Base-by-base conservation (phyloP, 2,329 filamentous ascomycete genomes). In the Phialocephala sp. region DNA sequence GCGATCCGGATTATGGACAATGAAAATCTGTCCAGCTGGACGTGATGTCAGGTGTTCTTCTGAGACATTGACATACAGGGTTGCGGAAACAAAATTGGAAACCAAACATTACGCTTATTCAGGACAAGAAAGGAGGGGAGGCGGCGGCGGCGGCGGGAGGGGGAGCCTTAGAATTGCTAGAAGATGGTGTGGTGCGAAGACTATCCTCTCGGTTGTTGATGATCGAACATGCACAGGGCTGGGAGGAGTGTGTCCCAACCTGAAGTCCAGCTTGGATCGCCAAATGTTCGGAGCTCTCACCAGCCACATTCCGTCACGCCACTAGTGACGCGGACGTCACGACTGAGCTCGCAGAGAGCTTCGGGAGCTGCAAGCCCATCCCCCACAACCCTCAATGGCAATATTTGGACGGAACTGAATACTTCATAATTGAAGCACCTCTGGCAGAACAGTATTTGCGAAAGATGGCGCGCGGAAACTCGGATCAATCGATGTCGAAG, bases 401-500 rank as follows among this genome's bases (percentile, higher is more conserved):
- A 56, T 32, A 43, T n/a, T 20, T 3, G 22, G 18, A 56, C 47
- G 27, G n/a, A 35, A 18, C 39, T 20, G 15, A 39, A 24, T 20
- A 1, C 20, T 12, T 35, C 12, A 27, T 9, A 11, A 50, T 36
- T 1, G 6, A 2, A 11, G 8, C 14, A 60, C 43, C 41, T 45
- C 54, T 18, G 20, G 35, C 14, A 55, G 59, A 62, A 59, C 63
- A n/a, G 43, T 27, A 14, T 12, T 18, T 8, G 15, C 39, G 52
- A 63, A 67, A 24, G 4, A 75, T 75, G 73, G 71, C 73, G 27
- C 72, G 74, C 64, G 64, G 71, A 52, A 69, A 74, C 55, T 60
- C 66, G n/a, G 68, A 69, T n/a, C 62, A 54, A 11, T 62, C 68
- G 11, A 43, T 55, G 20, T 45, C 47, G 22, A 22, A 47, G 6